These are phyloP conservation scores for Aspergillus tubingensis DNA, from an alignment of 2,329 filamentous ascomycete species.

Conservation along the genomic window DNA sequence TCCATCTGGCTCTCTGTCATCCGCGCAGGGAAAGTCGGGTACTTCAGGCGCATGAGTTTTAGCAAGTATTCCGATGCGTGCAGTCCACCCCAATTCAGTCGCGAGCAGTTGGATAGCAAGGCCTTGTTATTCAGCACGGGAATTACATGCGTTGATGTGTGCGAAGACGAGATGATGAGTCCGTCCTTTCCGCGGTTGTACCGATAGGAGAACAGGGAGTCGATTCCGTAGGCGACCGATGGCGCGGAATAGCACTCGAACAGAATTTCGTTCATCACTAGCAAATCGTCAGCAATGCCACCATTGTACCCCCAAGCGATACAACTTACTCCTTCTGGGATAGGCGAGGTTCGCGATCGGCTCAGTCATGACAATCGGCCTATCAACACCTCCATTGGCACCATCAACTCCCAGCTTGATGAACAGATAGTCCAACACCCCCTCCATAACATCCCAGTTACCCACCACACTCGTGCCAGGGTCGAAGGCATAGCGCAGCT, in stretches of 20 bases:
- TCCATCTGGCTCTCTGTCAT: conserved; percentile 85
- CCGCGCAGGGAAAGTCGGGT: conserved; percentile 84
- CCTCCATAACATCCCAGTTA: conserved; percentile 98
- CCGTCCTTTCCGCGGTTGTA: conserved; percentile 88
- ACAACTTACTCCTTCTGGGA: conserved; percentile 74
- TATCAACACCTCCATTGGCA: conserved; percentile 71
- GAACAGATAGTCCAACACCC: conserved; percentile 90
- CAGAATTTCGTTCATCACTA: conserved; percentile 94
- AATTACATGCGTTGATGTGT: conserved; percentile 93
- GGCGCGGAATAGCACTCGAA: conserved; percentile 95
- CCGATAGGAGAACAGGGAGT: conserved; percentile 92
- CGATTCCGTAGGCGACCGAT: conserved; percentile 89
- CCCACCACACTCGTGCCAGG: conserved; percentile 85
- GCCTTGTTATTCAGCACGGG: conserved; percentile 87
- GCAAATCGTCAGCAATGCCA: conserved; percentile 23
- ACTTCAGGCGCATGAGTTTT: conserved; percentile 87
- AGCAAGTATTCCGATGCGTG: conserved; percentile 88
- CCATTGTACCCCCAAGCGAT: background rate
- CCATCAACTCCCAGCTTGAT: conserved; percentile 86
- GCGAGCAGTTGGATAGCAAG: conserved; percentile 78
- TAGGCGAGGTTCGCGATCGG: conserved; percentile 89
- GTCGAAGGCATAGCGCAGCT: conserved; percentile 89
- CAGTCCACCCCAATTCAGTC: conserved; percentile 92
- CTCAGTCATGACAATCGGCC: conserved; percentile 94
- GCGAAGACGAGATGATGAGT: conserved; percentile 85